phyloP scores from a whole-genome alignment of 2,329 filamentous ascomycete species.

The Penicillium sp. region DNA sequence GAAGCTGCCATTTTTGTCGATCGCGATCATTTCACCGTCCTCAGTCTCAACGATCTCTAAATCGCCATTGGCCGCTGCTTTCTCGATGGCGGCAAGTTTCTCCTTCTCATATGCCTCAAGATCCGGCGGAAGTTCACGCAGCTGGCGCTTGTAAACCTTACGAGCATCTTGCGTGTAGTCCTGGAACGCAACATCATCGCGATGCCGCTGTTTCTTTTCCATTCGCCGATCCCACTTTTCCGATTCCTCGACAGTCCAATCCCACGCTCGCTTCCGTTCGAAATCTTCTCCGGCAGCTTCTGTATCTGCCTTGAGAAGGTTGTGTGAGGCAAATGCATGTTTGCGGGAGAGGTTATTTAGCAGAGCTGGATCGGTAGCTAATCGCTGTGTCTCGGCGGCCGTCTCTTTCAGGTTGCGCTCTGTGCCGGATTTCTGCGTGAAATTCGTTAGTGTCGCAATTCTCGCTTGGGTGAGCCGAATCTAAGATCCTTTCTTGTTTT shows the following conservation, averaged over 20 bases:
- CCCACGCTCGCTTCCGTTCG: slow-evolving; percentile 96
- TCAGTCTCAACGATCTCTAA: slow-evolving; percentile 95
- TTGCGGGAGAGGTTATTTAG: slow-evolving; percentile 75
- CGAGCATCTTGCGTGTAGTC: slow-evolving; percentile 82
- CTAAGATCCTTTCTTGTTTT: not conserved
- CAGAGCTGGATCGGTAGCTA: slow-evolving; percentile 69
- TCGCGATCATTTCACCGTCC: slow-evolving; percentile 85
- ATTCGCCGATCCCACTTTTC: slow-evolving; percentile 90
- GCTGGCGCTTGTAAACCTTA: slow-evolving; percentile 90
- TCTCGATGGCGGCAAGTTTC: slow-evolving; percentile 78
- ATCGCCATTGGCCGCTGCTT: slow-evolving; percentile 74
- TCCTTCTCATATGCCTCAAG: slow-evolving; percentile 79
- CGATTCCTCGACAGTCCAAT: slow-evolving; percentile 93
- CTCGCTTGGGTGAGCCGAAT: not conserved
- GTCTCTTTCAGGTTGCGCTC: slow-evolving; percentile 72
- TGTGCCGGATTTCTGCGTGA: slow-evolving; percentile 35
- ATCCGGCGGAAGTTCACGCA: slow-evolving; percentile 69
- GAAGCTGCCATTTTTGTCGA: slow-evolving; percentile 85
- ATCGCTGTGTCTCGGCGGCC: slow-evolving; percentile 71
- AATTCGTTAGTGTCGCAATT: slow-evolving; percentile 20
- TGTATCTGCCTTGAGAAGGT: slow-evolving; percentile 85
- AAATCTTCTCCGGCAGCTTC: slow-evolving; percentile 85
- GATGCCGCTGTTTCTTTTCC: slow-evolving; percentile 73
- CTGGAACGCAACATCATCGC: slow-evolving; percentile 82
- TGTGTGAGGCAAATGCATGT: slow-evolving; percentile 82